These are phyloP conservation scores for Pholiota microspora DNA, from an alignment of 768 basidiomycete genomes.

Conservation along the genomic window DNA sequence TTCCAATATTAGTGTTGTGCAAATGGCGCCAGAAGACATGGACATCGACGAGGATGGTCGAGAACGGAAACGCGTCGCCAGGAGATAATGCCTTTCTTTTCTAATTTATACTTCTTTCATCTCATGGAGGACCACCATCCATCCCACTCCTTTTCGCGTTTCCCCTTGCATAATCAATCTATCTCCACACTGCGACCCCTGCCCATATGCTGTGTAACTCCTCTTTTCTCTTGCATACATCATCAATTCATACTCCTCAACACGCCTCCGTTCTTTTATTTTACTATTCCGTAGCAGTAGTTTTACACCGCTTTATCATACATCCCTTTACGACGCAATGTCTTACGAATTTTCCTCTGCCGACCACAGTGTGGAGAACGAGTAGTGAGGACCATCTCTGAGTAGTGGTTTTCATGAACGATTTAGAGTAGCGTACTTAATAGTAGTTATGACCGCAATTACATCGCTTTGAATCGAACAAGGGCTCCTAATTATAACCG, in stretches of 20 bases:
- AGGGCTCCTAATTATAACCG: too few relatives aligned
- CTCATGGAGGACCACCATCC: conserved; percentile 2
- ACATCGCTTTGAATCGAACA: not conserved
- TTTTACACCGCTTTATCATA: conserved; percentile 3
- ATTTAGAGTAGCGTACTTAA: not conserved
- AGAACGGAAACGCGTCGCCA: conserved; percentile 71
- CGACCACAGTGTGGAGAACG: not conserved
- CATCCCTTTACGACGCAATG: conserved; percentile 11
- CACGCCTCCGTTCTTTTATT: not conserved
- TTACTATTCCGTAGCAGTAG: conserved; percentile 6
- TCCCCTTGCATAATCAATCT: not conserved
- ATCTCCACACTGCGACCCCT: conserved; percentile 6
- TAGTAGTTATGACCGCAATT: too few relatives aligned
- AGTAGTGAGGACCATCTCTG: not conserved
- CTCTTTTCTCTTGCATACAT: conserved; percentile 8
- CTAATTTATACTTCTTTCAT: conserved; percentile 1
- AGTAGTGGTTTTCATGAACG: not conserved
- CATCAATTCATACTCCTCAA: not conserved
- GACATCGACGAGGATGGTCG: conserved; percentile 76
- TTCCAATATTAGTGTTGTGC: conserved; percentile 36
- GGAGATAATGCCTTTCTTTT: conserved; percentile 40
- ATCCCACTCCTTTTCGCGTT: not conserved
- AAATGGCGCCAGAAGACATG: conserved; percentile 49
- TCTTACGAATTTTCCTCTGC: not conserved
- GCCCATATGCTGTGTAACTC: not conserved